Base-by-base conservation (phyloP, 371 early-diverging fungal genomes). In the Syncephalis plumigaleata region DNA sequence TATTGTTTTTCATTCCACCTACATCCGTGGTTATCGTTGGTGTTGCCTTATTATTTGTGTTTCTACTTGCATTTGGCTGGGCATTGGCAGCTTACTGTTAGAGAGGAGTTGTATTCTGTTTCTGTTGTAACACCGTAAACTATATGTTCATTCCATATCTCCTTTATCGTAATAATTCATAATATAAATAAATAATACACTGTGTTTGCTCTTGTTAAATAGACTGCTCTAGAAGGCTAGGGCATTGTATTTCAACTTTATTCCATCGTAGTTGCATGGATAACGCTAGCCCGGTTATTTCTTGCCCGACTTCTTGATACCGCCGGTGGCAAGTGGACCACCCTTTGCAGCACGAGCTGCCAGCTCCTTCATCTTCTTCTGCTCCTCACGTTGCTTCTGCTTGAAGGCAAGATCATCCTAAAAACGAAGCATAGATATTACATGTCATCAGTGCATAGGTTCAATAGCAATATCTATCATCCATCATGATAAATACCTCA, bases 381-480 rank as follows among this genome's bases (percentile, higher is more conserved):
- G 66, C 62, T 89, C 88, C 56, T 87, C 88, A 58, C 67, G 67
- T 57, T 77, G 77, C 70, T 83, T 87, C 64, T 79, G 68, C 72
- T 82, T 80, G 75, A 81, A 82, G 46, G 81, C 82, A 43, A 77
- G 36, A 55, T 89, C 82, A 55, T 73, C 68, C 69, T 83, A 54
- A 48, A 22, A 40, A 43, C 16, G 18, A 50, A 13, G 13, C 7
- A 18, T n/a, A n/a, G n/a, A 43, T 17, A 15, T 25, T 13, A 31
- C 21, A 21, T 11, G 11, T 36, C 15, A 8, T 46, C 31, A n/a
- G n/a, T n/a, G n/a, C n/a, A 49, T 38, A 42, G 36, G 20, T 15
- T 27, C 9, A 13, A 39, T 15, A 15, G 23, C 36, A 36, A 18
- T 39, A 13, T 18, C 5, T 17, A 15, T 5, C 9, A 21, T 17